Conservation (phyloP, 2,329 filamentous ascomycete genomes). For the Colletotrichum musicola region DNA sequence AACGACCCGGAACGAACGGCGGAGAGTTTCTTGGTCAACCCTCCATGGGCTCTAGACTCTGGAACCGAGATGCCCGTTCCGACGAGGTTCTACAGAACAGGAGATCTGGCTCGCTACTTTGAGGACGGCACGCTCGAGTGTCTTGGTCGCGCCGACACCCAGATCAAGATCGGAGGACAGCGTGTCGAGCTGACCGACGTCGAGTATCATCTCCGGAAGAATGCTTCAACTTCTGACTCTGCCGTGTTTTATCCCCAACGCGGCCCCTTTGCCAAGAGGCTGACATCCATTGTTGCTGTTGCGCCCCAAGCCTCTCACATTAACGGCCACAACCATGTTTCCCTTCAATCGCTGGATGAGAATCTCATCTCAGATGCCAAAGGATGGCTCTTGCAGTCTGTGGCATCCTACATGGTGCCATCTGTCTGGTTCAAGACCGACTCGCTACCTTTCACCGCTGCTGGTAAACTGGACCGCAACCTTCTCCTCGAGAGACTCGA, state of each 20-base stretch:
- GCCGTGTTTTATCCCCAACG: background rate
- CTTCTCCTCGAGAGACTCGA: slow-evolving; percentile 30
- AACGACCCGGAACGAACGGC: slow-evolving; percentile 42
- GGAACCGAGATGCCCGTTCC: background rate
- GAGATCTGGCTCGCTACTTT: slow-evolving; percentile 38
- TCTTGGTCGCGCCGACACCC: slow-evolving; percentile 38
- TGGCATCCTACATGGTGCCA: slow-evolving; percentile 53
- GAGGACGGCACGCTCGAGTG: slow-evolving; percentile 39
- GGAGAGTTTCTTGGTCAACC: slow-evolving; percentile 39
- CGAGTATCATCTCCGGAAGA: slow-evolving; percentile 16
- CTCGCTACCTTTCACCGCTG: slow-evolving; percentile 37
- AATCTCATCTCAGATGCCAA: slow-evolving; percentile 40
- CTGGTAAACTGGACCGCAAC: slow-evolving; percentile 41
- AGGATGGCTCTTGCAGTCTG: slow-evolving; percentile 48
- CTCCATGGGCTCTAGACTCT: background rate
- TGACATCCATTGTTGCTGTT: background rate
- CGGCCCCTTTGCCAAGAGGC: background rate
- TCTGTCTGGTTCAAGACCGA: slow-evolving; percentile 46
- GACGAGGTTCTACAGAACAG: slow-evolving; percentile 40
- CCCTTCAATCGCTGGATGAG: background rate
- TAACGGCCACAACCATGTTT: background rate
- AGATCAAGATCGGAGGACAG: slow-evolving; percentile 41
- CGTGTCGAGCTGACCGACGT: slow-evolving; percentile 41
- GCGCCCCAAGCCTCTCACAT: background rate
- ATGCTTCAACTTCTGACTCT: slow-evolving; percentile 54